phyloP scores from a whole-genome alignment of 2,329 filamentous ascomycete genomes.

The Lasiodiplodia citricola region DNA sequence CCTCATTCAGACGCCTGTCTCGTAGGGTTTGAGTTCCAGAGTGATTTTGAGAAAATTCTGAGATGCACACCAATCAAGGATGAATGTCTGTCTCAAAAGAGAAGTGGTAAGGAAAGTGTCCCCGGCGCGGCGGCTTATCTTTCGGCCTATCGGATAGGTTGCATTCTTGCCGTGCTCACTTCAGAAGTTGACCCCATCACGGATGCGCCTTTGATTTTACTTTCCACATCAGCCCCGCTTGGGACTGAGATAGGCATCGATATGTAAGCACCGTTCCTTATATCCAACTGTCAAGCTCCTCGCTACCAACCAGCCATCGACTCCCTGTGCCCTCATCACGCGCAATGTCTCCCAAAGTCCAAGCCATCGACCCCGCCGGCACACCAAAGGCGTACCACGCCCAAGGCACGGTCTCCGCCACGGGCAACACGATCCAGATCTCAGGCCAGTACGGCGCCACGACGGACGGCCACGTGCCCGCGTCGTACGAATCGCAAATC shows the following conservation, averaged over 20 bases:
- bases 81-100: neutral
- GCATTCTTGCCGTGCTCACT: neutral
- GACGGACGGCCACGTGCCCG: conserved; percentile 38
- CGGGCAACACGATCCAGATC: conserved; percentile 36
- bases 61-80: neutral
- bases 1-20: too few species aligned
- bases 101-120: neutral
- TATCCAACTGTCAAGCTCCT: neutral
- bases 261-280: neutral
- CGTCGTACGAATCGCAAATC: conserved; percentile 50
- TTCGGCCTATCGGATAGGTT: neutral
- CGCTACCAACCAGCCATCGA: neutral
- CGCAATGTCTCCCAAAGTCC: neutral
- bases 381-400: conserved; percentile 26
- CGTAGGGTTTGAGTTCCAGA: neutral
- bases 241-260: neutral
- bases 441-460: conserved; percentile 46
- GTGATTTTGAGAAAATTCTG: neutral
- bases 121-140: neutral
- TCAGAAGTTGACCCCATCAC: neutral
- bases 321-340: too few species aligned
- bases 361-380: conserved; percentile 2
- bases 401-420: conserved; percentile 32
- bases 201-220: neutral
- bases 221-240: neutral